Conservation (phyloP, 768 basidiomycete genomes). For the Plicaturopsis crispa region DNA sequence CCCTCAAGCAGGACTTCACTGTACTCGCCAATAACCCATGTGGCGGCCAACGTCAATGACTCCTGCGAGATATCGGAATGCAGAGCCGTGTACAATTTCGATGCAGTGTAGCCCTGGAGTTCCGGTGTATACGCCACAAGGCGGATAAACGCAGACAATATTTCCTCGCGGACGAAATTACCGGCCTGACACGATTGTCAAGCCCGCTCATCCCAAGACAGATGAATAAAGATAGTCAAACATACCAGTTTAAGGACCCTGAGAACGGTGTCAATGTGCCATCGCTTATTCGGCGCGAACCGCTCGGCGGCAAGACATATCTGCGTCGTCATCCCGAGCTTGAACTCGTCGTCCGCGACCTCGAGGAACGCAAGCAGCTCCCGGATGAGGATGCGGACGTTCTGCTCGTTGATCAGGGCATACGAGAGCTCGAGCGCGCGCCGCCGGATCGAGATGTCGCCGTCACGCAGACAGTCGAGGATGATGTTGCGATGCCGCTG, state of each 20-base stretch:
- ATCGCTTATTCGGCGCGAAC: conserved; percentile 95
- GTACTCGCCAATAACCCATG: conserved; percentile 97
- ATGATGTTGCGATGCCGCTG: conserved; percentile 98
- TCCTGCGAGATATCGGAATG: conserved; percentile 93
- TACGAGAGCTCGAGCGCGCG: conserved; percentile 96
- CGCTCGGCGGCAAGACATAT: conserved; percentile 93
- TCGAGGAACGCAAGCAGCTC: conserved; percentile 95
- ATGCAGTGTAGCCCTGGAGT: conserved; percentile 90
- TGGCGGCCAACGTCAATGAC: conserved; percentile 84
- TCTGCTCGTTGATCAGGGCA: conserved; percentile 91
- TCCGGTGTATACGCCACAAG: conserved; percentile 96
- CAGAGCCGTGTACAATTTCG: conserved; percentile 82
- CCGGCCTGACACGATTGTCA: conserved; percentile 59
- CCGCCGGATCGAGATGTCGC: conserved; percentile 96
- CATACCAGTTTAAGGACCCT: conserved; percentile 85
- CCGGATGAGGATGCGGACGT: conserved; percentile 85
- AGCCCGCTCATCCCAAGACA: neutral
- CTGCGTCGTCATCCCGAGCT: conserved; percentile 95
- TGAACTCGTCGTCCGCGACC: conserved; percentile 98
- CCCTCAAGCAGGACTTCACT: conserved; percentile 83
- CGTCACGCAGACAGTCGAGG: conserved; percentile 98
- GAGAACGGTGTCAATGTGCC: conserved; percentile 98
- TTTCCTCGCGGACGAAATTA: conserved; percentile 96
- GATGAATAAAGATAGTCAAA: conserved; percentile 5
- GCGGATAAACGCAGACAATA: conserved; percentile 90